Base-by-base conservation (phyloP, 2,329 filamentous ascomycete species). In the Tothia fuscella region DNA sequence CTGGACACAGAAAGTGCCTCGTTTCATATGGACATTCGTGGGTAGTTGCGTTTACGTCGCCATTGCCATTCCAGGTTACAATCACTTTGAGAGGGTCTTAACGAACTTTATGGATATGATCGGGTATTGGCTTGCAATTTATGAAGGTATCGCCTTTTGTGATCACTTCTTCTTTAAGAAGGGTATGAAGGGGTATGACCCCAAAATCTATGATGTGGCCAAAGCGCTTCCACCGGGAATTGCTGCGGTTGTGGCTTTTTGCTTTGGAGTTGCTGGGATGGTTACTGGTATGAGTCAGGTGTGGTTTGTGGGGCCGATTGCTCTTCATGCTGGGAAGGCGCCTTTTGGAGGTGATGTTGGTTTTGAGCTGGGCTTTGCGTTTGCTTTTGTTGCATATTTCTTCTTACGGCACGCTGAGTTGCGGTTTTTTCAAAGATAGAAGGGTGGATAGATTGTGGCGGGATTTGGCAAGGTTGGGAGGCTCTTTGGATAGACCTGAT, bases 91-190 rank as follows among this genome's bases (percentile, higher is more conserved):
- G 48, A 54, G 57, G 5, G 70, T 80, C 3, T 66, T 85, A 12
- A 71, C 80, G 54, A 80, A 82, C 58, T 82, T 85, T 60, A 81
- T 85, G 75, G 55, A 58, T 42, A 56, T 59, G 22, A 43, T 43
- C 21, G 41, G 41, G 32, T 33, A 85, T 64, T 86, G 81, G 80
- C 67, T 85, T 2, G 75, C 79, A 36, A 82, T 85, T 51, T 86
- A 85, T 61, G 72, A 76, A 48, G 78, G 72, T 35, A 73, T 85
- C 47, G 65, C 72, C 1, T 56, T 84, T 14, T 63, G 68, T 2
- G 80, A 85, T 42, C 80, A 85, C 59, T 72, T 83, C 51, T 51
- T 82, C 53, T 84, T 80, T 66, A 74, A 73, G 52, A 68, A 72
- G 19, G 74, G 75, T 3, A 72, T 80, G 48, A 42, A 47, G 2